Conservation (phyloP, 2,329 filamentous ascomycete genomes). For the Trichoderma cornu-damae region DNA sequence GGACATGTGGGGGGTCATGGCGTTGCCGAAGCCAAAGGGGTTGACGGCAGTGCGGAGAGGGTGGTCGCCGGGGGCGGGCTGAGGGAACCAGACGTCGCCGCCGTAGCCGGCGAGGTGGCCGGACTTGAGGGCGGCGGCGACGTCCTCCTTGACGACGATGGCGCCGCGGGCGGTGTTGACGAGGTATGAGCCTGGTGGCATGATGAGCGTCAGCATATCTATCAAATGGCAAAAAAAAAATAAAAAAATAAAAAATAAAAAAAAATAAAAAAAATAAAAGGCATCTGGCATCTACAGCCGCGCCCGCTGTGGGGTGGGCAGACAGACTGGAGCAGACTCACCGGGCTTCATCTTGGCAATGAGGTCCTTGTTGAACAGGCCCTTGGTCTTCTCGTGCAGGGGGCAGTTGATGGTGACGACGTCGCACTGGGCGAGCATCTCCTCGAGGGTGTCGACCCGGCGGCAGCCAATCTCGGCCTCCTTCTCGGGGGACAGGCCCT, state of each 20-base stretch:
- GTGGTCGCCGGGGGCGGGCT: constrained; percentile 92
- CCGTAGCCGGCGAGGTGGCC: constrained; percentile 89
- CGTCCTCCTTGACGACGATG: constrained; percentile 99
- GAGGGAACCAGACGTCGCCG: constrained; percentile 93
- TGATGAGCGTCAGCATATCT: neutral
- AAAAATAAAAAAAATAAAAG: too few relatives aligned
- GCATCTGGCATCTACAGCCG: too few relatives aligned
- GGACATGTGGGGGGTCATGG: constrained; percentile 98
- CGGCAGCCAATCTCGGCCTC: constrained; percentile 96
- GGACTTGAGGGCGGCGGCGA: constrained; percentile 84
- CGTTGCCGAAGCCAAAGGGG: constrained; percentile 94
- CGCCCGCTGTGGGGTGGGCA: neutral
- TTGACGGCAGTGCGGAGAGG: constrained; percentile 87
- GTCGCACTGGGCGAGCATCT: constrained; percentile 90
- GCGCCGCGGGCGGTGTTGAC: constrained; percentile 98
- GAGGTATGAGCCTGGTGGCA: constrained; percentile 71
- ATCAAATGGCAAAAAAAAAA: neutral
- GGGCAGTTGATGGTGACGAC: constrained; percentile 99
- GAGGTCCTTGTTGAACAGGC: constrained; percentile 97
- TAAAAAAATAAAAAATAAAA: too few relatives aligned
- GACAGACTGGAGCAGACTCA: too few relatives aligned
- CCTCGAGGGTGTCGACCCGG: constrained; percentile 82
- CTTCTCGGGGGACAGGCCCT: constrained; percentile 76
- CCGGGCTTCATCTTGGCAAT: constrained; percentile 99
- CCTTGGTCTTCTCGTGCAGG: constrained; percentile 94